Conservation (phyloP, 805 yeast species). For the Zygosaccharomyces bisporus region DNA sequence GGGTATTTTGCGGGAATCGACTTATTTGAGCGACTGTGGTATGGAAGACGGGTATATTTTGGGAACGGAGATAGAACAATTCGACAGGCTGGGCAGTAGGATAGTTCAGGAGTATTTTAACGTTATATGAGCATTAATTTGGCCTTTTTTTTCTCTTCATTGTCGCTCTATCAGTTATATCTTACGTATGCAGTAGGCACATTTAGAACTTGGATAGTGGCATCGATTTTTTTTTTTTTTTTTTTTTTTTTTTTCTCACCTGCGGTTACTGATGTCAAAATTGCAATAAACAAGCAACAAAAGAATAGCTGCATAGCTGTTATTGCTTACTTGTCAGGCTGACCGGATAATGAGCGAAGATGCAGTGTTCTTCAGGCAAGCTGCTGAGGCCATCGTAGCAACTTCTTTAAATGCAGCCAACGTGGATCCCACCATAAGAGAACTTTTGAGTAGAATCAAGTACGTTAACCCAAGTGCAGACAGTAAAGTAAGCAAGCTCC, state of each 20-base stretch:
- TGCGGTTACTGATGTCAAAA: background rate
- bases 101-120: constrained; percentile 20
- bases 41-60: constrained; percentile 17
- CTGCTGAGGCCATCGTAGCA: constrained; percentile 34
- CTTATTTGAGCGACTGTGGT: constrained; percentile 1
- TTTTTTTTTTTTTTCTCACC: constrained; percentile 2
- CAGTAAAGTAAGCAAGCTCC: background rate
- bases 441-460: constrained; percentile 28
- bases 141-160: background rate
- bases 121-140: background rate
- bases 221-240: constrained; percentile 2
- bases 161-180: too few relatives aligned
- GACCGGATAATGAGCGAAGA: constrained; percentile 34
- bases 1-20: background rate
- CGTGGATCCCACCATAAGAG: constrained; percentile 32
- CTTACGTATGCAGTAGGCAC: too few relatives aligned
- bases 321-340: too few relatives aligned
- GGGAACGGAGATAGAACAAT: constrained; percentile 23
- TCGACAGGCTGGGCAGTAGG: constrained; percentile 21
- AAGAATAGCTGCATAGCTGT: too few relatives aligned
- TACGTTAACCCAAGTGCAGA: constrained; percentile 16
- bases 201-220: background rate
- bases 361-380: constrained; percentile 29
- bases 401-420: constrained; percentile 27
- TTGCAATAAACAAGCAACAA: background rate